Evolutionary conservation across 768 basidiomycete genomes (phyloP).

Genomic region (Coprinellus micaceus): DNA sequence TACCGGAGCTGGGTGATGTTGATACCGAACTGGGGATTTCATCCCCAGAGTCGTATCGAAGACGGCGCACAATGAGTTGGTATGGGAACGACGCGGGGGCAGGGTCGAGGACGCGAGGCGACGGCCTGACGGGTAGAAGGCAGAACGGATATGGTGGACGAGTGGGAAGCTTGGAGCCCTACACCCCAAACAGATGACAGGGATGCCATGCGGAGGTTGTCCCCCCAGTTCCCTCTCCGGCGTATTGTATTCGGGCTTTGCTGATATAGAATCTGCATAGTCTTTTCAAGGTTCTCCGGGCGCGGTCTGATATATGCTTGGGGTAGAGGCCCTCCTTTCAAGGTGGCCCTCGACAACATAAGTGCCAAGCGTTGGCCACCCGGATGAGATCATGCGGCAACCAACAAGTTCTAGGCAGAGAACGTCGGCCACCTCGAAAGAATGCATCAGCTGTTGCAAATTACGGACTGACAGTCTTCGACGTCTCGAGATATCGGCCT

Average conservation of each 20-base stretch:
- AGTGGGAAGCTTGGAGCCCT: constrained; percentile 23
- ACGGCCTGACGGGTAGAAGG: constrained; percentile 20
- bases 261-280: neutral
- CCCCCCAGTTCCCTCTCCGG: neutral
- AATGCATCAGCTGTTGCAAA: constrained; percentile 2
- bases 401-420: constrained; percentile 2
- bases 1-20: constrained; percentile 17
- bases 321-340: neutral
- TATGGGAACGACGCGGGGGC: constrained; percentile 32
- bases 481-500: constrained; percentile 1
- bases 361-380: neutral
- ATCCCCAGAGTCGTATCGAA: constrained; percentile 27
- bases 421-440: constrained; percentile 5
- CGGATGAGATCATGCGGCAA: neutral
- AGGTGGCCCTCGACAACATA: no score
- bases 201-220: neutral
- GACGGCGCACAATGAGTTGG: constrained; percentile 41
- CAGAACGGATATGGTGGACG: constrained; percentile 15
- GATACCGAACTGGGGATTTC: constrained; percentile 32
- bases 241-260: neutral
- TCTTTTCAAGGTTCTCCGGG: neutral
- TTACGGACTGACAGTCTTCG: neutral
- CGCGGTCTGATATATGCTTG: neutral
- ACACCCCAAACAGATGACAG: constrained; percentile 9
- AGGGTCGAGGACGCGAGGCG: constrained; percentile 21